phyloP scores from a whole-genome alignment of 2,329 filamentous ascomycete genomes.

The Diaporthe helianthi region DNA sequence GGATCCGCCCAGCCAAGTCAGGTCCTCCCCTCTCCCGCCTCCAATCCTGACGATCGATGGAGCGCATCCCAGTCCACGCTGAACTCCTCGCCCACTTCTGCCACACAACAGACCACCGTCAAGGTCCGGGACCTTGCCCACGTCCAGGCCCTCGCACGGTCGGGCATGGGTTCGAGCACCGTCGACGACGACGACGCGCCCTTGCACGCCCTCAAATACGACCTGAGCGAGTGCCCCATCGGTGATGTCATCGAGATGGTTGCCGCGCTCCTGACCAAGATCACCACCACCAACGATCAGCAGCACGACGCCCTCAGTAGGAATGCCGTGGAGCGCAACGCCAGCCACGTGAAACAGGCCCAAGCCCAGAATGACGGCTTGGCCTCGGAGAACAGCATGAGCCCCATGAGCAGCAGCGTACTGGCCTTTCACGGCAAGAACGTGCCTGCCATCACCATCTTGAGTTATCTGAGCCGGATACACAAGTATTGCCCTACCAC shows the following conservation, averaged over 20 bases:
- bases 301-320: conserved; percentile 92
- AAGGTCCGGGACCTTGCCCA: conserved; percentile 89
- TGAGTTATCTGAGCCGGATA: conserved; percentile 94
- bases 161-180: conserved; percentile 71
- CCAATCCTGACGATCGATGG: conserved; percentile 42
- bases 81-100: conserved; percentile 44
- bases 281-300: conserved; percentile 93
- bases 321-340: conserved; percentile 77
- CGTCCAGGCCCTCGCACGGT: conserved; percentile 85
- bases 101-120: conserved; percentile 62
- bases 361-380: conserved; percentile 40
- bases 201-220: conserved; percentile 73
- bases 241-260: conserved; percentile 99
- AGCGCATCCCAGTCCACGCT: conserved; percentile 36
- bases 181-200: conserved; percentile 59
- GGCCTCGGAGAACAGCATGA: conserved; percentile 54
- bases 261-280: conserved; percentile 92
- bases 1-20: conserved; percentile 34
- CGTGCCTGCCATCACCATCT: conserved; percentile 93
- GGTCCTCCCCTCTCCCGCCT: conserved; percentile 47
- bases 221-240: conserved; percentile 97
- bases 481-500: conserved; percentile 99
- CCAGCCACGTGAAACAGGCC: conserved; percentile 64
- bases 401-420: conserved; percentile 69
- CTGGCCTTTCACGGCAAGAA: conserved; percentile 98